phyloP scores from a whole-genome alignment of 2,329 filamentous ascomycete genomes.

The Pyricularia grisea region DNA sequence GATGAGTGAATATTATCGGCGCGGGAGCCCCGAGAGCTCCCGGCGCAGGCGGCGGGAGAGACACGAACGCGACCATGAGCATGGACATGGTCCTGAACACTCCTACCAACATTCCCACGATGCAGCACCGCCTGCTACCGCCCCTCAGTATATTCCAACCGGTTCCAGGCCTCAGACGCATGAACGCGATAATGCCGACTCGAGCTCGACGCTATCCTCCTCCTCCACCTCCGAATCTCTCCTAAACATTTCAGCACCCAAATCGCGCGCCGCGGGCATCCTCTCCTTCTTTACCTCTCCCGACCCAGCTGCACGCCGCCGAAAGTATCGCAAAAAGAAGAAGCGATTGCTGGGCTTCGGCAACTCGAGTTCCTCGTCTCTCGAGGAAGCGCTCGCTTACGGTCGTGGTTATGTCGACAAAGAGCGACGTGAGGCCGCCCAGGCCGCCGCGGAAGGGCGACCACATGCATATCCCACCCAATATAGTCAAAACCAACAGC shows the following conservation, averaged over 20 bases:
- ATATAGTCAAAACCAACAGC: conserved; percentile 5
- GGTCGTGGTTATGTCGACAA: conserved; percentile 34
- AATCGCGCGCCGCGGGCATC: conserved; percentile 17
- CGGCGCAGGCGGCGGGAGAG: conserved; percentile 36
- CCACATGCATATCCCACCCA: not conserved
- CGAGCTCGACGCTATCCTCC: conserved; percentile 16
- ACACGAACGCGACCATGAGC: conserved; percentile 13
- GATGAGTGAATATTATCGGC: conserved; percentile 42
- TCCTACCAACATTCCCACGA: not conserved
- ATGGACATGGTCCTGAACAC: not conserved
- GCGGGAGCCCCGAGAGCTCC: conserved; percentile 46
- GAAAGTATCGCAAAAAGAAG: conserved; percentile 21
- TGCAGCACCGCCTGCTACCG: conserved; percentile 1
- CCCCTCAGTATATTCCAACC: conserved; percentile 5
- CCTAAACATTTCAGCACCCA: conserved; percentile 22
- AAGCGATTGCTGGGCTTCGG: conserved; percentile 37
- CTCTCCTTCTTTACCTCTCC: conserved; percentile 23
- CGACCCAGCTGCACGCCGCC: conserved; percentile 13
- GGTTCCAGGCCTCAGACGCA: conserved; percentile 7
- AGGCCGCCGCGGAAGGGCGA: conserved; percentile 5
- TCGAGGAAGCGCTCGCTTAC: conserved; percentile 47
- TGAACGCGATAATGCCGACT: conserved; percentile 16
- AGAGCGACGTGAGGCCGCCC: conserved; percentile 9
- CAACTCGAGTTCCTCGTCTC: conserved; percentile 44
- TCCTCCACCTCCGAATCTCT: conserved; percentile 24